Conservation (phyloP, 768 basidiomycete species). For the Agaricus bisporus region DNA sequence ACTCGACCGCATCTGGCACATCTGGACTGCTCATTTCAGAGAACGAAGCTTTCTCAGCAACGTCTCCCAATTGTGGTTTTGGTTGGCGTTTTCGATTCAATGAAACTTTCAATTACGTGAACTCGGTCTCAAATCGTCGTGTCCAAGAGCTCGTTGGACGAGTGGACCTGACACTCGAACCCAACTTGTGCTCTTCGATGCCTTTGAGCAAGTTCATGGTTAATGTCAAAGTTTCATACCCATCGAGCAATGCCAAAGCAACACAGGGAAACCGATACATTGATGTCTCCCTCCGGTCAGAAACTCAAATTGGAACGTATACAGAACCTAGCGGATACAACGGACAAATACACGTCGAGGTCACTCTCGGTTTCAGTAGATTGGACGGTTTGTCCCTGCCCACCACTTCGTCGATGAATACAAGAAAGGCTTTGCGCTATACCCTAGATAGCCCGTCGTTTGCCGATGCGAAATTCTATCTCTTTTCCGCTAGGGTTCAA, state of each 20-base stretch:
- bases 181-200: not conserved
- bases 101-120: not conserved
- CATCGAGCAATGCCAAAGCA: not conserved
- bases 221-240: not conserved
- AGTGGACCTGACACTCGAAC: not conserved
- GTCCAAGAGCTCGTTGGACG: not conserved
- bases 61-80: conserved; percentile 1
- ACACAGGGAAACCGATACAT: not conserved
- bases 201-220: not conserved
- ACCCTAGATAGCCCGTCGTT: conserved; percentile 6
- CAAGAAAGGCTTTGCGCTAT: not conserved
- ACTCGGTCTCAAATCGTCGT: not conserved
- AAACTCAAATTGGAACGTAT: not conserved
- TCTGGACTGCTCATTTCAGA: not conserved
- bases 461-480: conserved; percentile 11
- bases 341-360: not conserved
- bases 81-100: conserved; percentile 3
- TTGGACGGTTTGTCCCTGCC: not conserved
- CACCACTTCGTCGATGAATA: not conserved
- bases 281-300: not conserved
- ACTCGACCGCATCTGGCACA: not conserved
- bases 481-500: conserved; percentile 1
- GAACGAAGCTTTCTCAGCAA: not conserved
- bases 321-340: not conserved
- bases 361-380: not conserved